Base-by-base conservation (phyloP, 176 grass and related monocot species). In the Poa annua region DNA sequence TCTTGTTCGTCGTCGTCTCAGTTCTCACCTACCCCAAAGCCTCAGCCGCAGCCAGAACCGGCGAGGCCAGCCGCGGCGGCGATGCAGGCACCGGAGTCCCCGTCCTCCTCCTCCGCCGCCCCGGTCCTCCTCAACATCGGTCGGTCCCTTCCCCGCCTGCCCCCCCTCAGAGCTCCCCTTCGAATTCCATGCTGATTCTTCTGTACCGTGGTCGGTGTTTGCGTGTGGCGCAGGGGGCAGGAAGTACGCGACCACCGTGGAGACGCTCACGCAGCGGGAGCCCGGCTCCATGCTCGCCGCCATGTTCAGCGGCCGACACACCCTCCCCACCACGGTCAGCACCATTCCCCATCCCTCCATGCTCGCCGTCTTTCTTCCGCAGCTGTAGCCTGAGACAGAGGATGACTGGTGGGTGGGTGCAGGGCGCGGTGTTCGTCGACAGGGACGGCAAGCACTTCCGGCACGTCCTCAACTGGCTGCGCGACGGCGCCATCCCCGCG, bases 231-330 rank as follows among this genome's bases (percentile, higher is more conserved):
- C 82, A 98, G 92, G 95, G 76, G 95, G 95, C 4, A 95, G 77
- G 88, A 91, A 90, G 75, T 95, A 93, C 61, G 76, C 88, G 13
- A 95, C 95, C 11, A 98, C 95, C 39, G 65, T 91, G 26, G 92
- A 95, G 83, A 98, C 92, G 80, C 95, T 98, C 56, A 98, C 92
- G 50, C 90, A 91, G 69, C 86, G 92, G 76, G 95, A 98, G 57
- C 88, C 95, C 60, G 82, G 88, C 11, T 98, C 95, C 78, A 95
- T 95, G 95, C 86, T 98, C 50, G 92, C 82, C 76, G 92, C 92
- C 61, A 98, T 98, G 95, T 95, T 98, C 85, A 98, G 95, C 84
- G 92, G 92, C 25, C 85, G 92, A 79, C 88, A 95, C 90, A 89
- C 79, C 59, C 70, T 98, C 82, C 66, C 87, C 33, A 39, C 85